phyloP scores from a whole-genome alignment of 176 grass and related monocot species.

The Carex littledalei region DNA sequence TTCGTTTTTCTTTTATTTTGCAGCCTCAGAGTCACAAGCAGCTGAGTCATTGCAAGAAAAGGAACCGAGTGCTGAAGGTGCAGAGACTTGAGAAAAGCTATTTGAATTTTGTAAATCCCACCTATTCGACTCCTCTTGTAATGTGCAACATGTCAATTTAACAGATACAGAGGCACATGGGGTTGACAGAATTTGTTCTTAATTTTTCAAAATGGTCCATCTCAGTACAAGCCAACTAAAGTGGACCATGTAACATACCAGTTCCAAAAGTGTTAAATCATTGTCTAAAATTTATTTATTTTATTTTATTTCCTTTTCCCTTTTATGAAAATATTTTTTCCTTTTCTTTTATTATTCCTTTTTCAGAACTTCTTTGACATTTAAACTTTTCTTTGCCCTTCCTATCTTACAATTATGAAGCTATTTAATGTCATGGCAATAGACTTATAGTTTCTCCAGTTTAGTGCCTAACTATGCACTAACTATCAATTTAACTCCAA shows the following conservation, averaged over 20 bases:
- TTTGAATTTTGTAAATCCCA: constrained; percentile 5
- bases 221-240: constrained; percentile 12
- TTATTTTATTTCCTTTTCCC: constrained; percentile 3
- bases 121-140: not conserved
- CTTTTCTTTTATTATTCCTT: not conserved
- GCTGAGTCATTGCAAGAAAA: not conserved
- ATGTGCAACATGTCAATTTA: constrained; percentile 22
- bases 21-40: not conserved
- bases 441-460: not conserved
- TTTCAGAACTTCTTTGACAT: constrained; percentile 11
- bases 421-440: not conserved
- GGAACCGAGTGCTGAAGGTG: not conserved
- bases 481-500: not conserved
- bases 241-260: constrained; percentile 20
- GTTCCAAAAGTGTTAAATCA: constrained; percentile 2
- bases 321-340: not conserved
- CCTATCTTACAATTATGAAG: constrained; percentile 7
- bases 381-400: not conserved
- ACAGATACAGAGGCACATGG: constrained; percentile 12
- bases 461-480: not conserved
- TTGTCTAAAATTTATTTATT: constrained; percentile 24
- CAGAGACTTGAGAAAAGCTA: not conserved
- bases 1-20: not conserved
- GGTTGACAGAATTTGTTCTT: constrained; percentile 12
- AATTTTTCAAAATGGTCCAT: constrained; percentile 22